Conservation (phyloP, 129 eudicot genomes). For the Silybum marianum region DNA sequence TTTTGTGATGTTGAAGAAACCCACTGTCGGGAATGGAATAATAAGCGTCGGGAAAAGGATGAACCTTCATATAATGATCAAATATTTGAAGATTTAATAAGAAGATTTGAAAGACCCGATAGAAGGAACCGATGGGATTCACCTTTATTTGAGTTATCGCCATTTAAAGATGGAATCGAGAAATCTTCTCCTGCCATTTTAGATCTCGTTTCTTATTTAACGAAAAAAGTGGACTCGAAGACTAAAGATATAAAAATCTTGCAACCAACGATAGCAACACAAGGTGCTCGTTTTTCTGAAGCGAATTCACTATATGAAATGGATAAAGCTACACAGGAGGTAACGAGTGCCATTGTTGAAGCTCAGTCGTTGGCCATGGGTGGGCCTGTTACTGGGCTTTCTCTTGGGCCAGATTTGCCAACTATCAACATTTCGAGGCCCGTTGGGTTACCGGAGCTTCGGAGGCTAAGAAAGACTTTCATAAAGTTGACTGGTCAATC, state of each 20-base stretch:
- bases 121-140: constrained; percentile 93
- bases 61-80: constrained; percentile 58
- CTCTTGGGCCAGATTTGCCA: constrained; percentile 69
- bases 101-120: constrained; percentile 92
- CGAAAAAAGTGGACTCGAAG: constrained; percentile 83
- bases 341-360: constrained; percentile 66
- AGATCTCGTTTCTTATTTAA: constrained; percentile 67
- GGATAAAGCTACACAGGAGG: constrained; percentile 93
- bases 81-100: constrained; percentile 75
- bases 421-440: constrained; percentile 51
- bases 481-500: constrained; percentile 87
- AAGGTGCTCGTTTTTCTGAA: constrained; percentile 61
- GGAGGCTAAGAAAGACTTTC: constrained; percentile 83
- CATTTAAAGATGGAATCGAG: constrained; percentile 62
- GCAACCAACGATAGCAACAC: constrained; percentile 97
- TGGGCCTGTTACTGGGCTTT: constrained; percentile 65
- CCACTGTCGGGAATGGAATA: constrained; percentile 77
- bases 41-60: constrained; percentile 52
- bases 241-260: constrained; percentile 74
- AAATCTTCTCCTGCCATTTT: constrained; percentile 61
- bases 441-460: constrained; percentile 88
- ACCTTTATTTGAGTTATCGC: constrained; percentile 84
- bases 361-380: constrained; percentile 86
- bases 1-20: constrained; percentile 70
- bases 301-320: constrained; percentile 92